Evolutionary conservation across 495 filamentous ascomycete species (phyloP).

Genomic region (Emericellopsis terricola): DNA sequence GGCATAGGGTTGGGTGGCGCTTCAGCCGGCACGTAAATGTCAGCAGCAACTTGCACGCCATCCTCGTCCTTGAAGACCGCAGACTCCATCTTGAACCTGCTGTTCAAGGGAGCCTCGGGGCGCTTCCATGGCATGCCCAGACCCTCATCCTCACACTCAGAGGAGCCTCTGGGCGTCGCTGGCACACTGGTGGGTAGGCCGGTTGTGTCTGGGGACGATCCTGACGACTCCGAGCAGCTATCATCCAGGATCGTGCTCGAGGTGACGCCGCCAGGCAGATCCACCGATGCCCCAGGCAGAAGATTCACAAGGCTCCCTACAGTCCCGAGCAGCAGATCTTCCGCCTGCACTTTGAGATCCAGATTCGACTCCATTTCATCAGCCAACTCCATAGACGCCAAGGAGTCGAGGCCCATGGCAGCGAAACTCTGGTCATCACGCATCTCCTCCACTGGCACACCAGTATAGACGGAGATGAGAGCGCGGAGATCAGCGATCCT

Average conservation of each 20-base stretch:
- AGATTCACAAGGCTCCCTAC: too few species aligned
- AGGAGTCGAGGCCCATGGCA: conserved; percentile 8
- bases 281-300: too few species aligned
- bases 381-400: conserved; percentile 8
- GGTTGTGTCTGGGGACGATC: too few species aligned
- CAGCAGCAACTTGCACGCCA: conserved; percentile 1
- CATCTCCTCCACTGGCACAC: conserved; percentile 4
- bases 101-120: not conserved
- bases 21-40: conserved; percentile 10
- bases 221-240: too few species aligned
- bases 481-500: conserved; percentile 3
- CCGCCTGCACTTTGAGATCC: not conserved
- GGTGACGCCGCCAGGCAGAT: too few species aligned
- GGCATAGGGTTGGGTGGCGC: conserved; percentile 4
- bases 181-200: too few species aligned
- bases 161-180: too few species aligned
- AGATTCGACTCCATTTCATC: conserved; percentile 3
- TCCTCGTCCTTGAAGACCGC: not conserved
- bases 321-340: not conserved
- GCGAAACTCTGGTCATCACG: conserved; percentile 2
- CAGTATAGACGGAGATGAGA: conserved; percentile 5
- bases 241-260: too few species aligned
- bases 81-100: conserved; percentile 4
- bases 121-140: not conserved
- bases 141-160: too few species aligned